Evolutionary conservation across 768 basidiomycete species (phyloP).

Genomic region (Mycena sanguinolenta): DNA sequence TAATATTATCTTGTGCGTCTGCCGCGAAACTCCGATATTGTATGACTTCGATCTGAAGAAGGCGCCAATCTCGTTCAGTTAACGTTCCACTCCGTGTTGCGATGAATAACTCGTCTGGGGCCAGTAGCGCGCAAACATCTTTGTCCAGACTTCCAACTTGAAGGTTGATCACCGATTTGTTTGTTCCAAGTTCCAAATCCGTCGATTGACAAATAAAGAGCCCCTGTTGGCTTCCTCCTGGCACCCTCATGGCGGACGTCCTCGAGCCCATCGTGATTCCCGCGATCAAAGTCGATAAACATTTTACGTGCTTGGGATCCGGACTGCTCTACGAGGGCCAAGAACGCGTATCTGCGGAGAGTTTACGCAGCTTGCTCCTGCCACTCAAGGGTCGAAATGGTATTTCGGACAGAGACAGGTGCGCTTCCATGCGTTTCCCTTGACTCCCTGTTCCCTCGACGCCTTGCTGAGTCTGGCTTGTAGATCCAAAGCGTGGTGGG

Average conservation of each 20-base stretch:
- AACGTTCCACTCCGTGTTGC: no score
- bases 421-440: background rate
- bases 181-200: background rate
- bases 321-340: conserved; percentile 33
- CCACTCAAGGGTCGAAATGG: conserved; percentile 32
- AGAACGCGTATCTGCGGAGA: conserved; percentile 34
- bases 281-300: conserved; percentile 29
- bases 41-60: no score
- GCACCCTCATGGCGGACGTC: conserved; percentile 24
- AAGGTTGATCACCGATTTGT: background rate
- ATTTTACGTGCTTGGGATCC: conserved; percentile 30
- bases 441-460: background rate
- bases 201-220: background rate
- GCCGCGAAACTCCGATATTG: background rate
- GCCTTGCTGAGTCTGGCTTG: no score
- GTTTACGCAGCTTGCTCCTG: conserved; percentile 25
- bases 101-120: no score
- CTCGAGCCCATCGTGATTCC: conserved; percentile 35
- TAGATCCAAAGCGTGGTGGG: conserved; percentile 36
- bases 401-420: conserved; percentile 35
- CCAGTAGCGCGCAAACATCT: no score
- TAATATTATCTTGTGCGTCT: background rate
- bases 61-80: no score
- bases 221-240: background rate
- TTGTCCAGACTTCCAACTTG: no score